Evolutionary conservation across 2,329 filamentous ascomycete genomes (phyloP).

Genomic region (Trichoderma aggressivum): DNA sequence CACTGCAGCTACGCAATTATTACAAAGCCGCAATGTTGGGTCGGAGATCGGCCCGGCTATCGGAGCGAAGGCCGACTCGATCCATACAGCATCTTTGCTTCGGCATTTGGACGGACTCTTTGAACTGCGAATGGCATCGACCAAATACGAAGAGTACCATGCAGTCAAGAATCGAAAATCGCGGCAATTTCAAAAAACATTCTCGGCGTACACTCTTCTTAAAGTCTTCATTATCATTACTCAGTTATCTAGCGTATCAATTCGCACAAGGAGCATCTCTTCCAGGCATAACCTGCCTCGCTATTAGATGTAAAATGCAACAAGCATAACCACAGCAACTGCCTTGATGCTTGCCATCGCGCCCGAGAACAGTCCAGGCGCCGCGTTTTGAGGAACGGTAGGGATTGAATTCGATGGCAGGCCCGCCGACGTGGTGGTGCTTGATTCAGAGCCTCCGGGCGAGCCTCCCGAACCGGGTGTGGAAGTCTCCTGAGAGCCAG

Average conservation of each 20-base stretch:
- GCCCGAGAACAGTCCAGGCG: background rate
- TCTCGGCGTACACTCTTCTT: background rate
- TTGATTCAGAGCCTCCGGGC: background rate
- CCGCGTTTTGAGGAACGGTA: background rate
- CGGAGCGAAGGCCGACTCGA: background rate
- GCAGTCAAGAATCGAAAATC: background rate
- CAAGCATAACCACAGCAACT: background rate
- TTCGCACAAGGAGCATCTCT: background rate
- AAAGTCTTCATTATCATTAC: slow-evolving; percentile 6
- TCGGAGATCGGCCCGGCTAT: background rate
- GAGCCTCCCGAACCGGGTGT: background rate
- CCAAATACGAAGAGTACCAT: background rate
- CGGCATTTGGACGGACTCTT: background rate
- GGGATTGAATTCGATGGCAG: background rate
- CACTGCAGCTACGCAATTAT: background rate
- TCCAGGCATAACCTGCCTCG: background rate
- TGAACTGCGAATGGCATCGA: background rate
- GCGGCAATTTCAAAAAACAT: fast-evolving
- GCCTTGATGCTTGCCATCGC: slow-evolving; percentile 1
- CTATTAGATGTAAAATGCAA: slow-evolving; percentile 10
- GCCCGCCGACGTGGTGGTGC: background rate
- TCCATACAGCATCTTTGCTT: background rate
- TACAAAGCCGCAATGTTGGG: background rate
- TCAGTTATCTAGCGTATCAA: background rate
- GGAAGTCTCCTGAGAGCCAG: background rate